A percentile compares a stretch with the other conserved stretches of the same genome.
Conservation (phyloP, 2,329 filamentous ascomycete species). For the Mycosphaerella sp. region DNA sequence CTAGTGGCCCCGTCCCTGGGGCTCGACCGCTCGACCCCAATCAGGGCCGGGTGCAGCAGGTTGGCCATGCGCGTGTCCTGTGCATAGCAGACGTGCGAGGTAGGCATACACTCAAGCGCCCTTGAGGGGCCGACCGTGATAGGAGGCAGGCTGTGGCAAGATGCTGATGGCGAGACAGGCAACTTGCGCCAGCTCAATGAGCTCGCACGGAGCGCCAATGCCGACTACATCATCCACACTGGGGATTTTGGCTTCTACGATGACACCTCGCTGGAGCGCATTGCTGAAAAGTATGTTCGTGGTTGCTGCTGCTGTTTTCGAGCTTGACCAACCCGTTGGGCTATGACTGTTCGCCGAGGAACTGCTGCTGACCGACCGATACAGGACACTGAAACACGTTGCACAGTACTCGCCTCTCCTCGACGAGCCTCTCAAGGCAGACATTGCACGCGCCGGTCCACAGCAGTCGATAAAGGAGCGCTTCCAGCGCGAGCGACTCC, state of each 20-base stretch:
- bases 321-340: neutral
- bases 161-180: conserved; percentile 50
- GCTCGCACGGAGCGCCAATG: conserved; percentile 86
- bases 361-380: conserved; percentile 12
- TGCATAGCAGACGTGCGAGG: conserved; percentile 50
- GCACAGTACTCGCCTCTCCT: conserved; percentile 97
- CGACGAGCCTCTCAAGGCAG: conserved; percentile 63
- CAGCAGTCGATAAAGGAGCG: conserved; percentile 70
- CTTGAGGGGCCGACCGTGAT: neutral
- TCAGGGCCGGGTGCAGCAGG: conserved; percentile 48
- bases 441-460: conserved; percentile 62
- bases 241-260: conserved; percentile 99
- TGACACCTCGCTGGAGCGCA: conserved; percentile 87
- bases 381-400: conserved; percentile 92
- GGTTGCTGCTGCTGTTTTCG: neutral
- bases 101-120: conserved; percentile 27
- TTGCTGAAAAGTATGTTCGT: conserved; percentile 83
- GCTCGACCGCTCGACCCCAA: conserved; percentile 47
- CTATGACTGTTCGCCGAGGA: neutral
- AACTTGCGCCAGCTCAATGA: conserved; percentile 95
- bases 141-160: neutral
- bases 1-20: conserved; percentile 35
- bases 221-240: conserved; percentile 96
- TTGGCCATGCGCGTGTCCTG: conserved; percentile 45
- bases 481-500: conserved; percentile 73